Percentiles rank a stretch among this genome's conserved stretches.
Conservation (phyloP, 352 stramenopile species). For the Globisporangium solare region DNA sequence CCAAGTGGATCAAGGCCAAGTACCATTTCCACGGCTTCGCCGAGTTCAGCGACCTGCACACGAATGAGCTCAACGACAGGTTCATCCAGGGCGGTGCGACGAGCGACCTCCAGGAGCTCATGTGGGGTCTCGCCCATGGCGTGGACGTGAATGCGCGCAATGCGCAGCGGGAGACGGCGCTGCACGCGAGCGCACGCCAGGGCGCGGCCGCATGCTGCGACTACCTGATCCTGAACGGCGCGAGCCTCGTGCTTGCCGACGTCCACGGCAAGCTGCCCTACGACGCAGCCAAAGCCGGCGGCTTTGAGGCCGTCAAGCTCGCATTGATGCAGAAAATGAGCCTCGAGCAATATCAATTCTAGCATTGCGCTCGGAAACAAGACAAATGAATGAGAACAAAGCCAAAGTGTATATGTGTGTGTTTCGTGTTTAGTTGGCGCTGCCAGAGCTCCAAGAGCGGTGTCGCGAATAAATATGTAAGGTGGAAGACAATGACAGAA, state of each 20-base stretch:
- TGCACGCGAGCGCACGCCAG: constrained; percentile 41
- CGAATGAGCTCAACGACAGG: constrained; percentile 30
- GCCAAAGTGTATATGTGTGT: neutral
- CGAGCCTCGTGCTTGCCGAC: constrained; percentile 54
- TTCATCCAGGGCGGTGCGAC: constrained; percentile 39
- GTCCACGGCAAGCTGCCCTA: constrained; percentile 44
- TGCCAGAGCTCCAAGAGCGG: neutral
- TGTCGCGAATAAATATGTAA: neutral
- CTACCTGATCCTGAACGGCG: constrained; percentile 77
- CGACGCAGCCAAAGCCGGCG: constrained; percentile 51
- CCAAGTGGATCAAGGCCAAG: constrained; percentile 83
- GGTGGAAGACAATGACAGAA: constrained; percentile 9
- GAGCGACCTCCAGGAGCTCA: constrained; percentile 51
- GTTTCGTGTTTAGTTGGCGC: neutral
- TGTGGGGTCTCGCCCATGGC: constrained; percentile 78
- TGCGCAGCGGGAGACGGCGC: constrained; percentile 46
- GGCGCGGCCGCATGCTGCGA: constrained; percentile 55
- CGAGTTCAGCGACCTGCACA: constrained; percentile 22
- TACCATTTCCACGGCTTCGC: constrained; percentile 78
- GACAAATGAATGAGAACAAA: neutral
- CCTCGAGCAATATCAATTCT: constrained; percentile 58
- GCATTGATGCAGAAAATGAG: constrained; percentile 71
- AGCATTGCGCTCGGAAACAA: constrained; percentile 5
- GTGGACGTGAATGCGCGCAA: constrained; percentile 66
- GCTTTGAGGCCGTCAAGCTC: constrained; percentile 60